A percentile compares a stretch with the other conserved stretches of the same genome.
phyloP scores from a whole-genome alignment of 345 rosid species.

The Brassica nigra region DNA sequence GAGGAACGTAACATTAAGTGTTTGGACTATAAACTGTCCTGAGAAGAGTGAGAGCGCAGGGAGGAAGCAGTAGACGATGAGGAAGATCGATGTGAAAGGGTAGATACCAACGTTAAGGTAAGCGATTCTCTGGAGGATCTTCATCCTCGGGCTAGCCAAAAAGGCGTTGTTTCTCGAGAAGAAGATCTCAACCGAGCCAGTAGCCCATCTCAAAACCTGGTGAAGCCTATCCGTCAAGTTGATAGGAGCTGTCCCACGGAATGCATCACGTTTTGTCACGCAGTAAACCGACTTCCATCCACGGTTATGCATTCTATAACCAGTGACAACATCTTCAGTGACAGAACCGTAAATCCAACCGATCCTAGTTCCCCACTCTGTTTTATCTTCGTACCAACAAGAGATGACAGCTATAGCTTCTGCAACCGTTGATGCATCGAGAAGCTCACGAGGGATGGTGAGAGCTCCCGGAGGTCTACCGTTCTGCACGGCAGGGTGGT shows the following conservation, averaged over 20 bases:
- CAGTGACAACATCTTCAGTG: constrained; percentile 97
- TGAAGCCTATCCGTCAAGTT: constrained; percentile 97
- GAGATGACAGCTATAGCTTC: constrained; percentile 98
- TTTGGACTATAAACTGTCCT: constrained; percentile 89
- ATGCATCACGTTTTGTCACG: constrained; percentile 94
- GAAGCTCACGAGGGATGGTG: constrained; percentile 87
- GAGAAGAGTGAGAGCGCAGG: constrained; percentile 98
- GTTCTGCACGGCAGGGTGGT: constrained; percentile 93
- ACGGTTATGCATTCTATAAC: constrained; percentile 97
- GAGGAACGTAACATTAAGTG: constrained; percentile 82
- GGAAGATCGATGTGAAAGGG: constrained; percentile 92
- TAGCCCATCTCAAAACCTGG: constrained; percentile 97
- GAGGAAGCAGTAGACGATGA: constrained; percentile 96
- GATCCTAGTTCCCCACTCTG: constrained; percentile 91
- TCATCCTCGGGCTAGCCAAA: constrained; percentile 82
- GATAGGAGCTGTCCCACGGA: constrained; percentile 96
- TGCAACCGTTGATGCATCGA: constrained; percentile 94
- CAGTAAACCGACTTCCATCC: constrained; percentile 99
- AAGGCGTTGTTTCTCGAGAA: constrained; percentile 95
- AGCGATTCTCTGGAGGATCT: constrained; percentile 86
- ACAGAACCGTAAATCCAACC: constrained; percentile 99
- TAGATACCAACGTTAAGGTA: constrained; percentile 95
- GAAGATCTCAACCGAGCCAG: constrained; percentile 96
- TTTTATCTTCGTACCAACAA: constrained; percentile 99
- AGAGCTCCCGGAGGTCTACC: constrained; percentile 97